Percentiles rank a stretch among this genome's conserved stretches.
phyloP scores from a whole-genome alignment of 306 rosid genomes.

The Medicago truncatula region DNA sequence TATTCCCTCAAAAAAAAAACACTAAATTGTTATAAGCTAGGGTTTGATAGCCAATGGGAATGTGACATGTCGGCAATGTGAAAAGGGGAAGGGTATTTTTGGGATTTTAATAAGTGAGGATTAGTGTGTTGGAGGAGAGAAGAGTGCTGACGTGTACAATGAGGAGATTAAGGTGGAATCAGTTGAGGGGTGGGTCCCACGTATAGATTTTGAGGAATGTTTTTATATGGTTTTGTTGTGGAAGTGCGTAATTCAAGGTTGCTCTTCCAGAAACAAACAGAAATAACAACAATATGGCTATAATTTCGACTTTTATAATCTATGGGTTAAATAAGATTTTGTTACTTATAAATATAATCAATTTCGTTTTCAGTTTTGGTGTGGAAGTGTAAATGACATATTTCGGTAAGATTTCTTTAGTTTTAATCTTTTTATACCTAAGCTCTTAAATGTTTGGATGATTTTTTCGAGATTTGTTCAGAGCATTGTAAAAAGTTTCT shows the following conservation, averaged over 20 bases:
- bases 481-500: no score
- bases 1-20: no score
- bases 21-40: no score
- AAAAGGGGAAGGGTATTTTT: background rate
- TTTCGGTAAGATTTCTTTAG: no score
- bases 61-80: slow-evolving; percentile 24
- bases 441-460: no score
- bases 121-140: background rate
- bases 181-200: background rate
- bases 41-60: background rate
- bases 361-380: no score
- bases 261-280: background rate
- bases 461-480: no score
- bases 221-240: background rate
- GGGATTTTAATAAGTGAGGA: background rate
- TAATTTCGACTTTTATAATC: background rate
- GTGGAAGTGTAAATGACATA: no score
- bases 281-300: background rate
- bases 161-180: background rate
- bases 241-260: background rate
- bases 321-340: no score
- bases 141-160: background rate
- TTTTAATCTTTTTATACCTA: no score
- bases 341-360: no score
- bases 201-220: background rate